A percentile compares a stretch with the other conserved stretches of the same genome.
phyloP scores from a whole-genome alignment of 1,139 yeast genomes.

The Geotrichum phurueaensis region DNA sequence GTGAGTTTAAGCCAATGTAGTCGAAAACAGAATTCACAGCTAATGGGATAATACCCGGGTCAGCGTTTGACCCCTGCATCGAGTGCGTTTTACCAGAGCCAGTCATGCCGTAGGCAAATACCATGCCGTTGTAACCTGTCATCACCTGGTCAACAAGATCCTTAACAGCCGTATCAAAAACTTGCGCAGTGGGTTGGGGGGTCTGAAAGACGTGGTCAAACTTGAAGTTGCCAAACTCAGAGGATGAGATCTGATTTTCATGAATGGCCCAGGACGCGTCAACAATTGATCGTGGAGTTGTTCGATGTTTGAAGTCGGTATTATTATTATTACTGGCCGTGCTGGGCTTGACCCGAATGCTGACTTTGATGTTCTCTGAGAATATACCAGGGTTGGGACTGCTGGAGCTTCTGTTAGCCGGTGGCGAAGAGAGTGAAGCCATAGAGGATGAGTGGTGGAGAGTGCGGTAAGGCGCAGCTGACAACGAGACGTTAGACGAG shows the following conservation, averaged over 20 bases:
- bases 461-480: neutral
- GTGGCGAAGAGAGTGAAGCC: neutral
- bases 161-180: constrained; percentile 56
- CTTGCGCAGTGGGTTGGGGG: constrained; percentile 46
- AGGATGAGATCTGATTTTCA: constrained; percentile 22
- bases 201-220: constrained; percentile 71
- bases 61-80: constrained; percentile 67
- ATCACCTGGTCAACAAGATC: constrained; percentile 61
- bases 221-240: constrained; percentile 44
- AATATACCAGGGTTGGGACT: constrained; percentile 19
- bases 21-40: constrained; percentile 65
- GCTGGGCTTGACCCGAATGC: constrained; percentile 33
- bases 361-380: constrained; percentile 36
- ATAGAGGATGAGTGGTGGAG: neutral
- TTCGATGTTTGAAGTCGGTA: neutral
- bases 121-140: constrained; percentile 80
- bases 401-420: neutral
- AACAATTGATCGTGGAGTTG: neutral
- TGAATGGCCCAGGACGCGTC: neutral
- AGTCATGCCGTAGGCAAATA: constrained; percentile 92
- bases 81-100: constrained; percentile 93
- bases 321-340: too few species aligned
- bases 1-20: constrained; percentile 37
- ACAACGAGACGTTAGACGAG: neutral
- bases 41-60: constrained; percentile 73